Evolutionary conservation across 148 eudicot species (phyloP).

Genomic region (Spergularia bocconei): DNA sequence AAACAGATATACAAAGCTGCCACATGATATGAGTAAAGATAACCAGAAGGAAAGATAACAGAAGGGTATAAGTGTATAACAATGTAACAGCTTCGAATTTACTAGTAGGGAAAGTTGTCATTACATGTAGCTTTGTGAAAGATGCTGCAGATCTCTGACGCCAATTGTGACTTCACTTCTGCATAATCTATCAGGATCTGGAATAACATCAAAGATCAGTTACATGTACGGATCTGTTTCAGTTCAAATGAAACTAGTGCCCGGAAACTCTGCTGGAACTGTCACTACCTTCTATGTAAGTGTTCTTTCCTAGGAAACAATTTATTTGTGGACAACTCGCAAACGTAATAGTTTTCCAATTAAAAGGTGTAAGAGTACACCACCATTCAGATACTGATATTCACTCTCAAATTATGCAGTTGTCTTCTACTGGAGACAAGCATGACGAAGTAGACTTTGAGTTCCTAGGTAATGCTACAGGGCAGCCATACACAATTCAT

Average conservation of each 20-base stretch:
- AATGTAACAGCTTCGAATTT: background rate
- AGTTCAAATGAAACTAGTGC: constrained; percentile 51
- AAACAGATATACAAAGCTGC: background rate
- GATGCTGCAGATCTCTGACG: too few relatives aligned
- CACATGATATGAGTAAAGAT: background rate
- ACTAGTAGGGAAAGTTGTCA: constrained; percentile 30
- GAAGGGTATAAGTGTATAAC: too few relatives aligned
- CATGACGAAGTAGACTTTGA: constrained; percentile 26
- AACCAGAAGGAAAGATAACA: too few relatives aligned
- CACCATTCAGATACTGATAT: background rate
- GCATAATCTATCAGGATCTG: constrained; percentile 18
- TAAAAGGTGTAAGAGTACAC: too few relatives aligned
- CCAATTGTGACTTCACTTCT: too few relatives aligned
- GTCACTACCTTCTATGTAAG: constrained; percentile 75
- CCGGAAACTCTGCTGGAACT: constrained; percentile 68
- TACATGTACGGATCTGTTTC: constrained; percentile 62
- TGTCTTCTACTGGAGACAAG: background rate
- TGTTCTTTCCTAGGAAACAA: background rate
- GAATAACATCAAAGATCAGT: constrained; percentile 38
- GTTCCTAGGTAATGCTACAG: constrained; percentile 21
- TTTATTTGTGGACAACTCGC: too few relatives aligned
- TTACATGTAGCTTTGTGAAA: too few relatives aligned
- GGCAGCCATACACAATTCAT: constrained; percentile 22
- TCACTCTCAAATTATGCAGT: constrained; percentile 6
- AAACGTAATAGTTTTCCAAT: too few relatives aligned